Evolutionary conservation across 805 yeast species (phyloP).

Genomic region (Saccharomycopsis selenospora): DNA sequence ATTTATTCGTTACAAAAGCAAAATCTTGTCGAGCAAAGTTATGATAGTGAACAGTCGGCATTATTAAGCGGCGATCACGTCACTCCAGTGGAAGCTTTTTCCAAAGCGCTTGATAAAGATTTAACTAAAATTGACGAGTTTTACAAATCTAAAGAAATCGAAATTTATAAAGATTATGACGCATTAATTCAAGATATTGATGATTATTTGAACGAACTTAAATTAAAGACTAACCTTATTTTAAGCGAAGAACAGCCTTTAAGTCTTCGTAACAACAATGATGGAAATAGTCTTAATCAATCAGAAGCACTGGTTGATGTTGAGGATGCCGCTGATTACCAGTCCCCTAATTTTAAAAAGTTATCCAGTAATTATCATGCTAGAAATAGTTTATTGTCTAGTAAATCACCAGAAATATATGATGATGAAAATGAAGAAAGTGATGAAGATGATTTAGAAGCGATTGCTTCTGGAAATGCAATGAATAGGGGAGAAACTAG

Average conservation of each 20-base stretch:
- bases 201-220: constrained; percentile 34
- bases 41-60: constrained; percentile 10
- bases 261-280: constrained; percentile 19
- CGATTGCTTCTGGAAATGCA: background rate
- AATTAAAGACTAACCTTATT: constrained; percentile 20
- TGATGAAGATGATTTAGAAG: constrained; percentile 18
- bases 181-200: constrained; percentile 53
- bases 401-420: constrained; percentile 19
- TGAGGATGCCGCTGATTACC: constrained; percentile 20
- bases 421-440: constrained; percentile 17
- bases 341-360: background rate
- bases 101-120: constrained; percentile 70
- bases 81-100: constrained; percentile 41
- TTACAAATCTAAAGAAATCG: constrained; percentile 59
- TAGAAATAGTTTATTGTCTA: constrained; percentile 12
- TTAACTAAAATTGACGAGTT: constrained; percentile 68
- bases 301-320: constrained; percentile 1
- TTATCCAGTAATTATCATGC: constrained; percentile 6
- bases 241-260: background rate
- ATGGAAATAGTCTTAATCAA: constrained; percentile 17
- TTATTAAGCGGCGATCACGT: constrained; percentile 22
- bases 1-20: constrained; percentile 72
- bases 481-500: background rate
- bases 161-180: constrained; percentile 45
- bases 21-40: constrained; percentile 32